Conservation (phyloP, 768 basidiomycete species). For the Myochromella boudieri region DNA sequence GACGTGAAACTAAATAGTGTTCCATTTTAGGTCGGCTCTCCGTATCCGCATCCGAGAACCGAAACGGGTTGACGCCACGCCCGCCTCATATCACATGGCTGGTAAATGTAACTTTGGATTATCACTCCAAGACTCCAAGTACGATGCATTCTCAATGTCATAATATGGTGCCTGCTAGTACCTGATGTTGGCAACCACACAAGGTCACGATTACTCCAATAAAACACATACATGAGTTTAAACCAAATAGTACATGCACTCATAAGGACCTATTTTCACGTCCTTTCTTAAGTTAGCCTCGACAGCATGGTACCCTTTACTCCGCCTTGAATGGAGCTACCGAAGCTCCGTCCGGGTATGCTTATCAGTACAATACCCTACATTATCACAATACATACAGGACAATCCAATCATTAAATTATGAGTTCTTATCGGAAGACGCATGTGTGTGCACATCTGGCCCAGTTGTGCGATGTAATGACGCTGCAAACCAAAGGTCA, state of each 20-base stretch:
- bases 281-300: too few relatives aligned
- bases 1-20: conserved; percentile 21
- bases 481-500: conserved; percentile 8
- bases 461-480: conserved; percentile 12
- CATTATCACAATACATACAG: conserved; percentile 16
- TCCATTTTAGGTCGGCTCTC: conserved; percentile 37
- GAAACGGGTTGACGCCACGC: conserved; percentile 20
- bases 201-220: too few relatives aligned
- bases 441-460: conserved; percentile 7
- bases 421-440: conserved; percentile 15
- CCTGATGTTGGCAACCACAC: too few relatives aligned
- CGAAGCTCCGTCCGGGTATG: conserved; percentile 2
- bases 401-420: conserved; percentile 5
- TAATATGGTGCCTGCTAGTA: too few relatives aligned
- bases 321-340: too few relatives aligned
- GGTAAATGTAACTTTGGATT: too few relatives aligned
- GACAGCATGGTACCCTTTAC: too few relatives aligned
- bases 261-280: too few relatives aligned
- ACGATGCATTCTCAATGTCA: too few relatives aligned
- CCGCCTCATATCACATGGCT: conserved; percentile 18
- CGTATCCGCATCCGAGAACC: conserved; percentile 30
- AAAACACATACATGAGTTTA: too few relatives aligned
- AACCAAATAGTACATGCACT: too few relatives aligned
- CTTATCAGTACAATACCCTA: conserved; percentile 13
- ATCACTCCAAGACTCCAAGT: too few relatives aligned